Percentiles rank a stretch among this genome's conserved stretches.
These are phyloP conservation scores for Tanozyma kutaoensis DNA, from an alignment of 805 yeast genomes.

Conservation along the genomic window DNA sequence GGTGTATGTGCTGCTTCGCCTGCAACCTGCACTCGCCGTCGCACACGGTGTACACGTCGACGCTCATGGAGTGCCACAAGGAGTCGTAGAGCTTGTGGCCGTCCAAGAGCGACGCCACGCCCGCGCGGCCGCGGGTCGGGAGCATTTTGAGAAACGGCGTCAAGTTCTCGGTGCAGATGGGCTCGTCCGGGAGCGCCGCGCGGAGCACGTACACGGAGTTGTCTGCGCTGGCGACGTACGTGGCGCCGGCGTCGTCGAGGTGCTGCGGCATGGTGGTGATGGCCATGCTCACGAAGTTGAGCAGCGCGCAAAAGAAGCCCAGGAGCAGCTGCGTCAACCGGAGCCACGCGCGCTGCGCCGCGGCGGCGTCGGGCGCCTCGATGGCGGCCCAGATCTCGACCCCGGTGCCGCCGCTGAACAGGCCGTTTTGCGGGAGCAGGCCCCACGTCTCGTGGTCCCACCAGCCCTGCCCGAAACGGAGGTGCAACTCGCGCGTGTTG, in stretches of 20 bases:
- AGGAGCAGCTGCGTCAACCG: constrained; percentile 62
- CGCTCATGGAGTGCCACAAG: constrained; percentile 87
- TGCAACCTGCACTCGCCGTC: constrained; percentile 29
- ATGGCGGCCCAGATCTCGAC: constrained; percentile 87
- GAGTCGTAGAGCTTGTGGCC: constrained; percentile 89
- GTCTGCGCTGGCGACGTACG: constrained; percentile 8
- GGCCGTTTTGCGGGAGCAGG: constrained; percentile 57
- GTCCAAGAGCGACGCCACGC: constrained; percentile 70
- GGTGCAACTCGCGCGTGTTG: constrained; percentile 60
- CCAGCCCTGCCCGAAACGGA: constrained; percentile 87
- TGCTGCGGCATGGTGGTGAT: constrained; percentile 51
- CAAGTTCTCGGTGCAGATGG: constrained; percentile 91
- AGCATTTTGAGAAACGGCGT: constrained; percentile 85
- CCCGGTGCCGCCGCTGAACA: constrained; percentile 80
- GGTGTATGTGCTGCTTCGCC: constrained; percentile 55
- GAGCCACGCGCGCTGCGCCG: constrained; percentile 58
- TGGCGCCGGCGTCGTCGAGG: constrained; percentile 6
- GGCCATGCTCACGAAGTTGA: constrained; percentile 73
- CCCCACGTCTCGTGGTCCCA: constrained; percentile 93
- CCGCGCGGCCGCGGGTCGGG: constrained; percentile 88
- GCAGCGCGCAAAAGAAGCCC: constrained; percentile 90
- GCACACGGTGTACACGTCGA: constrained; percentile 59
- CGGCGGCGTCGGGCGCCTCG: constrained; percentile 42
- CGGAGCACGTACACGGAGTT: constrained; percentile 44
- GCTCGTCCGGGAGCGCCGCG: constrained; percentile 89